Conservation (phyloP, 768 basidiomycete species). For the Psilocybe cubensis region DNA sequence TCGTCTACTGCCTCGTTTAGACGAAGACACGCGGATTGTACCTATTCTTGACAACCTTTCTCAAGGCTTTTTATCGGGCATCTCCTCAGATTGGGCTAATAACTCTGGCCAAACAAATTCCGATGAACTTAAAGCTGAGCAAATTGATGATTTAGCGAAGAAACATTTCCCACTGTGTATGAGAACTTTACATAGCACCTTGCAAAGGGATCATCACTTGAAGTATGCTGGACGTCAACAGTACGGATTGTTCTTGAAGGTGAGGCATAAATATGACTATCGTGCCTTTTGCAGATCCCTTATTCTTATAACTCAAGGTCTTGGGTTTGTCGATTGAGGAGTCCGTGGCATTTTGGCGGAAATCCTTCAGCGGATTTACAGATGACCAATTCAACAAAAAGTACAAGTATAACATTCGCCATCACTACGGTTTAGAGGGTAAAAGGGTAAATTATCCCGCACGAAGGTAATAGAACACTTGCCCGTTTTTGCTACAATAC, state of each 20-base stretch:
- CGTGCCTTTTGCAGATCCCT: background rate
- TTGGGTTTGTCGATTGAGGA: constrained; percentile 94
- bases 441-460: constrained; percentile 94
- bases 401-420: constrained; percentile 96
- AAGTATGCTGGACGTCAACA: constrained; percentile 93
- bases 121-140: constrained; percentile 86
- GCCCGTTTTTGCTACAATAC: background rate
- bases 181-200: constrained; percentile 83
- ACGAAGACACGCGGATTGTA: constrained; percentile 90
- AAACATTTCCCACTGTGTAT: constrained; percentile 97
- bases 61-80: constrained; percentile 90
- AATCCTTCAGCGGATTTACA: constrained; percentile 76
- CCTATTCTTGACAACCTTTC: constrained; percentile 92
- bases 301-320: constrained; percentile 52
- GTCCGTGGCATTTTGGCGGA: constrained; percentile 91
- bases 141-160: constrained; percentile 85
- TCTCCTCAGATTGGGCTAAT: constrained; percentile 80
- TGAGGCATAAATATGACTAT: constrained; percentile 35
- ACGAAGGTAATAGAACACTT: constrained; percentile 59
- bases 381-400: constrained; percentile 99
- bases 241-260: constrained; percentile 96
- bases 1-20: constrained; percentile 84
- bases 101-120: constrained; percentile 53
- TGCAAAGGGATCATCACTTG: constrained; percentile 80
- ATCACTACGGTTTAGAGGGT: constrained; percentile 93